A percentile compares a stretch with the other conserved stretches of the same genome.
Evolutionary conservation across 306 rosid species (phyloP).

Genomic region (Lathyrus tuberosus): DNA sequence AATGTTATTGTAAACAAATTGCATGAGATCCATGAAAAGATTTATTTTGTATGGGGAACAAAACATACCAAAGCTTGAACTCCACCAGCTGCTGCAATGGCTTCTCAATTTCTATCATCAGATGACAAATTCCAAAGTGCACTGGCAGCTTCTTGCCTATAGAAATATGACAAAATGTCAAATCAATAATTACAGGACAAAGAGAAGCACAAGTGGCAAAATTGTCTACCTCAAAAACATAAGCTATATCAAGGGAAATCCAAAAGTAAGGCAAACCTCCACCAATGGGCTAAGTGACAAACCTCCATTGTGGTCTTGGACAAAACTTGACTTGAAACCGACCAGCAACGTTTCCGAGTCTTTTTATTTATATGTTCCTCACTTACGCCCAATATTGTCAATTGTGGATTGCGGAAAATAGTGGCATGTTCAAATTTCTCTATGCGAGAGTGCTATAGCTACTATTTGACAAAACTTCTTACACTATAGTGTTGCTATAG

Average conservation of each 20-base stretch:
- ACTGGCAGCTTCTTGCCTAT: conserved; percentile 99
- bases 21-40: no score
- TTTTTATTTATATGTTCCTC: no score
- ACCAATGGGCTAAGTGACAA: no score
- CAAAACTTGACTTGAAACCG: no score
- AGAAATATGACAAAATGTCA: conserved; percentile 17
- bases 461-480: background rate
- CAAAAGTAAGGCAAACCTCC: no score
- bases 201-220: conserved; percentile 16
- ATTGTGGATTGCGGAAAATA: background rate
- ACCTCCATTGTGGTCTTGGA: no score
- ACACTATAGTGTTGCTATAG: background rate
- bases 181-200: conserved; percentile 22
- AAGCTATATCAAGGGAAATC: no score
- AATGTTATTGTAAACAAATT: no score
- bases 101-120: conserved; percentile 98
- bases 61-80: conserved; percentile 94
- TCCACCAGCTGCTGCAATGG: conserved; percentile 96
- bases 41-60: background rate
- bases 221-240: no score
- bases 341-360: no score
- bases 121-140: conserved; percentile 98
- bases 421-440: background rate
- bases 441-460: background rate
- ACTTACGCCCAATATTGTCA: background rate